phyloP scores from a whole-genome alignment of 2,329 filamentous ascomycete genomes.

The Trichoderma sp. region DNA sequence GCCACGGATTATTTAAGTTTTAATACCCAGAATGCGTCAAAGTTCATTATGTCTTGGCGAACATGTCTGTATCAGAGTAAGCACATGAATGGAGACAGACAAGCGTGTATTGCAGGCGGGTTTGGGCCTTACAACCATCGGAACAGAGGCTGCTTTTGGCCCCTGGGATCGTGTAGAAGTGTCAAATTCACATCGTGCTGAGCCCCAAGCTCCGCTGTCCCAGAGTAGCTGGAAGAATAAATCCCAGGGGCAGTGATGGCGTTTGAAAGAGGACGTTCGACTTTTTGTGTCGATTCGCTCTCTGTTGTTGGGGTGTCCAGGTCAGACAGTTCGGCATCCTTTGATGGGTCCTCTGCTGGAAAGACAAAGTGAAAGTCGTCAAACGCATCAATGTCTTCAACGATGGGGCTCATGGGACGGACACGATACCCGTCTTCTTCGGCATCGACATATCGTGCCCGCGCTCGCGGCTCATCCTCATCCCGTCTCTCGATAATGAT shows the following conservation, averaged over 20 bases:
- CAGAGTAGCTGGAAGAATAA: constrained; percentile 38
- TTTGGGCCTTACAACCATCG: constrained; percentile 37
- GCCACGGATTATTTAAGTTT: background rate
- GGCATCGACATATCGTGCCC: background rate
- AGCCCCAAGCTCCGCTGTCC: constrained; percentile 37
- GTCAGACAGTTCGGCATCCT: constrained; percentile 30
- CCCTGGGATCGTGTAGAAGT: constrained; percentile 34
- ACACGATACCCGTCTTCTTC: background rate
- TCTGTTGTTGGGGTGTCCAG: constrained; percentile 30
- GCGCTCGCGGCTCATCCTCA: background rate
- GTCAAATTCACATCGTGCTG: constrained; percentile 37
- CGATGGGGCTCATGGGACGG: constrained; percentile 18
- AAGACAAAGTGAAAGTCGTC: constrained; percentile 31
- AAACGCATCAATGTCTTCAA: constrained; percentile 31
- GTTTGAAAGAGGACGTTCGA: constrained; percentile 16
- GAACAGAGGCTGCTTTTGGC: constrained; percentile 36
- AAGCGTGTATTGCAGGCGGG: constrained; percentile 8
- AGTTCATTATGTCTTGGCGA: constrained; percentile 40
- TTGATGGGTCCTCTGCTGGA: constrained; percentile 26
- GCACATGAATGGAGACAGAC: background rate
- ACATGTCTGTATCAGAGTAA: constrained; percentile 32
- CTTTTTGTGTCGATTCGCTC: constrained; percentile 22
- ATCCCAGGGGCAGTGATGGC: constrained; percentile 28
- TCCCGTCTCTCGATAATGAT: background rate
- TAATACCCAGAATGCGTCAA: constrained; percentile 42